Conservation (phyloP, 345 rosid species). For the Chamaenerion angustifolium region DNA sequence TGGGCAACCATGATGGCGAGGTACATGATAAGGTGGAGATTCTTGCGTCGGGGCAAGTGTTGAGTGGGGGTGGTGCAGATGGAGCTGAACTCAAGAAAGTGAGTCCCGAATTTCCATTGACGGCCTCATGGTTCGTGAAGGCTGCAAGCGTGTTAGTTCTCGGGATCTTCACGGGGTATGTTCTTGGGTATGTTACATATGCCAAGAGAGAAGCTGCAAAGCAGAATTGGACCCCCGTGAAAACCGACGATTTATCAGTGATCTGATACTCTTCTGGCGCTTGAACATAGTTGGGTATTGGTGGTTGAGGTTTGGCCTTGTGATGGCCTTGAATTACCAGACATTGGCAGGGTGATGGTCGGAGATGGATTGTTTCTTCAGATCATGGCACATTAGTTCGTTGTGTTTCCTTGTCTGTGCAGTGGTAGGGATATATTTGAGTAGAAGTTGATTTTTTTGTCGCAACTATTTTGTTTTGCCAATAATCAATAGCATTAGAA, state of each 20-base stretch:
- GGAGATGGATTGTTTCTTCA: too few relatives aligned
- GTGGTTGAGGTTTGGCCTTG: too few relatives aligned
- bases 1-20: slow-evolving; percentile 81
- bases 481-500: too few relatives aligned
- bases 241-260: slow-evolving; percentile 46
- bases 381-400: too few relatives aligned
- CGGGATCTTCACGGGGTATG: slow-evolving; percentile 52
- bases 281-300: too few relatives aligned
- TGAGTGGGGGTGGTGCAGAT: slow-evolving; percentile 23
- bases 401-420: too few relatives aligned
- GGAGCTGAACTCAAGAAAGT: slow-evolving; percentile 7
- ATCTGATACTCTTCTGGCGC: neutral
- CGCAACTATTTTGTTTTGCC: too few relatives aligned
- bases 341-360: too few relatives aligned
- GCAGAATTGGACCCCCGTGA: slow-evolving; percentile 49
- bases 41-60: slow-evolving; percentile 57
- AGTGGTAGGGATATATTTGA: too few relatives aligned
- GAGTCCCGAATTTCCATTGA: slow-evolving; percentile 12
- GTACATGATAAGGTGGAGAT: slow-evolving; percentile 81
- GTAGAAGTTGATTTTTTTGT: too few relatives aligned
- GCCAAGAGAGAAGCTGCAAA: slow-evolving; percentile 28
- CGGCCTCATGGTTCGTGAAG: slow-evolving; percentile 33
- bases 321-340: too few relatives aligned
- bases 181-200: slow-evolving; percentile 47
- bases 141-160: slow-evolving; percentile 59